Percentiles rank a stretch among this genome's conserved stretches.
These are phyloP conservation scores for Ploettnerulaceae sp. DNA, from an alignment of 2,329 filamentous ascomycete species.

Conservation along the genomic window DNA sequence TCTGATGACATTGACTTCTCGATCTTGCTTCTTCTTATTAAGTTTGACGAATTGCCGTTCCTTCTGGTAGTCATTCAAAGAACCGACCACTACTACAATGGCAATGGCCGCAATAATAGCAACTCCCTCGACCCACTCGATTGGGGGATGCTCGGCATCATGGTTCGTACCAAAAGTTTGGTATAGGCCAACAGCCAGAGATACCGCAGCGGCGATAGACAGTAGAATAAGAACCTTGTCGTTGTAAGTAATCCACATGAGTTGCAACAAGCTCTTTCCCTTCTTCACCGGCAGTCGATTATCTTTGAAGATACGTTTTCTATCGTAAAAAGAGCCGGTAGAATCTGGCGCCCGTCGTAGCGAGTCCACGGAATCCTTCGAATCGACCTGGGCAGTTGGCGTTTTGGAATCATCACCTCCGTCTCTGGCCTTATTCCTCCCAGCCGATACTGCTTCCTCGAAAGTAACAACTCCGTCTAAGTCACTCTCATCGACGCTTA, in stretches of 20 bases:
- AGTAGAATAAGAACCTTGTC: constrained; percentile 74
- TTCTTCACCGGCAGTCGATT: constrained; percentile 66
- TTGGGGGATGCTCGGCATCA: constrained; percentile 42
- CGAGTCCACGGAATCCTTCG: constrained; percentile 16
- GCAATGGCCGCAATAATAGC: constrained; percentile 73
- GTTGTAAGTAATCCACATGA: constrained; percentile 78
- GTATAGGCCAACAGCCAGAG: constrained; percentile 69
- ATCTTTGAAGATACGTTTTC: constrained; percentile 64
- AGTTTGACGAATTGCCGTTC: constrained; percentile 76
- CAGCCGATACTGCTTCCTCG: constrained; percentile 49
- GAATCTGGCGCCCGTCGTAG: constrained; percentile 4
- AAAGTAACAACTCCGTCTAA: constrained; percentile 64
- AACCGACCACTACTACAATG: constrained; percentile 71
- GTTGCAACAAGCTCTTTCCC: constrained; percentile 61
- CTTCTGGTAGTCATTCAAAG: constrained; percentile 79
- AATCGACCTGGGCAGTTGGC: constrained; percentile 11
- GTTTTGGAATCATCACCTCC: constrained; percentile 10
- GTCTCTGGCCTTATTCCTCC: constrained; percentile 11
- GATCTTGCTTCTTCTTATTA: constrained; percentile 74
- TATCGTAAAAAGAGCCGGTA: constrained; percentile 48
- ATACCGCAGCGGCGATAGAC: constrained; percentile 67
- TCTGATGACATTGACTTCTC: constrained; percentile 69
- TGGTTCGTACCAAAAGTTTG: constrained; percentile 58
- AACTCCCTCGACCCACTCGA: constrained; percentile 79
- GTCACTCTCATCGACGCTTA: constrained; percentile 64